Conservation (phyloP, 805 yeast species). For the Naumovozyma castellii region DNA sequence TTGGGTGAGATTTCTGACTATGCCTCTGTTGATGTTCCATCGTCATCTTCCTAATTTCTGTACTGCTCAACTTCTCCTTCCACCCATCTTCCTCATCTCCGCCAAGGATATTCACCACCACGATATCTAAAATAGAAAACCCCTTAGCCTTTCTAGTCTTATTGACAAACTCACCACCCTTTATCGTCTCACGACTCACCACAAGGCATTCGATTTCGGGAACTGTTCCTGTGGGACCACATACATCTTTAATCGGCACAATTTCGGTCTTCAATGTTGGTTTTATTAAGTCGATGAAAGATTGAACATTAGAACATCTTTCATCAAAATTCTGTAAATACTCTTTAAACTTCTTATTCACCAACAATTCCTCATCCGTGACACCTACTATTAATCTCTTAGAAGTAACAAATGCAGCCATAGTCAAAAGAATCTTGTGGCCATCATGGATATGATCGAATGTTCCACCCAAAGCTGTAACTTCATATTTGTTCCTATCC, state of each 20-base stretch:
- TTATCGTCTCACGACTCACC: conserved; percentile 67
- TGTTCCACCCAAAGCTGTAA: conserved; percentile 83
- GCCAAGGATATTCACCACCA: conserved; percentile 58
- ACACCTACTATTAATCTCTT: conserved; percentile 64
- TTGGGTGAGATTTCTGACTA: too few relatives aligned
- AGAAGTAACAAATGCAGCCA: conserved; percentile 54
- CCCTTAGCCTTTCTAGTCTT: conserved; percentile 48
- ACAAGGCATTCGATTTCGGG: conserved; percentile 69
- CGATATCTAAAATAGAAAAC: conserved; percentile 41
- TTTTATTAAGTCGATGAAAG: conserved; percentile 41
- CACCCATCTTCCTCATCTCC: conserved; percentile 47
- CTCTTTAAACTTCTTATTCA: conserved; percentile 65
- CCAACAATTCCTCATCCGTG: conserved; percentile 64
- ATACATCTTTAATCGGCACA: conserved; percentile 66
- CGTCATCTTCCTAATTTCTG: conserved; percentile 49
- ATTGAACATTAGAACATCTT: conserved; percentile 39
- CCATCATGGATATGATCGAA: conserved; percentile 96
- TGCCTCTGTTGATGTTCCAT: conserved; percentile 7
- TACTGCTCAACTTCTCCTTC: conserved; percentile 75
- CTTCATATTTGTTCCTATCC: conserved; percentile 24
- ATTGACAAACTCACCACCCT: conserved; percentile 71
- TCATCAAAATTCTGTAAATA: conserved; percentile 47
- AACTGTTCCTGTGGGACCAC: conserved; percentile 86
- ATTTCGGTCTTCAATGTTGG: conserved; percentile 43
- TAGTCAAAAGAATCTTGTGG: conserved; percentile 73